These are phyloP conservation scores for Candida argentea DNA, from an alignment of 805 yeast genomes.

Conservation along the genomic window DNA sequence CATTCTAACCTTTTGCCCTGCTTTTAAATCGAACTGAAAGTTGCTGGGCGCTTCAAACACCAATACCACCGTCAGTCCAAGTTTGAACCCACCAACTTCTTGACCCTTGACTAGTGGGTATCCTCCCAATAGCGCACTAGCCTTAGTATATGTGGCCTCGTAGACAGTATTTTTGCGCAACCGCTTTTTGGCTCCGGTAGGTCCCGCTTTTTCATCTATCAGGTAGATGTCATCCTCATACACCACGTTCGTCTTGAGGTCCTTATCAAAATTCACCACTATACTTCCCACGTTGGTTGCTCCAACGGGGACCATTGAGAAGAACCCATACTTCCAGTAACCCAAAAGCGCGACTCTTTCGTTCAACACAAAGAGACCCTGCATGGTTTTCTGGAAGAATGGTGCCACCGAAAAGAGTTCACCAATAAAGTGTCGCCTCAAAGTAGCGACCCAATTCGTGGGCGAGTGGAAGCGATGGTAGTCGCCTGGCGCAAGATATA, in stretches of 20 bases:
- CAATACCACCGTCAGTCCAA: conserved; percentile 94
- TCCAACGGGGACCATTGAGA: conserved; percentile 98
- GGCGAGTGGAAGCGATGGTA: conserved; percentile 97
- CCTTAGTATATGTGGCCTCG: conserved; percentile 85
- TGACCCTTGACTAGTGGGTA: conserved; percentile 84
- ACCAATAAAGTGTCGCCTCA: conserved; percentile 92
- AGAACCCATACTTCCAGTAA: conserved; percentile 93
- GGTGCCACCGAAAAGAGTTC: conserved; percentile 95
- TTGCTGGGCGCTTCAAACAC: conserved; percentile 90
- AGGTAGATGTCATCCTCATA: conserved; percentile 39
- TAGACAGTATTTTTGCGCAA: conserved; percentile 72
- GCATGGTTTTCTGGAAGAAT: conserved; percentile 79
- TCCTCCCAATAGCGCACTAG: conserved; percentile 71
- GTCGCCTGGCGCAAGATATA: conserved; percentile 96
- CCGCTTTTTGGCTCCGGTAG: conserved; percentile 16
- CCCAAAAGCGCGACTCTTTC: conserved; percentile 95
- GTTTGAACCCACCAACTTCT: conserved; percentile 94
- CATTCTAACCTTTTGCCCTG: conserved; percentile 74
- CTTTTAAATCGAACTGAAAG: conserved; percentile 58
- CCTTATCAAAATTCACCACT: conserved; percentile 82
- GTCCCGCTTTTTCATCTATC: conserved; percentile 4
- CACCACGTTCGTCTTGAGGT: conserved; percentile 71
- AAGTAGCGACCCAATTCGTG: conserved; percentile 86
- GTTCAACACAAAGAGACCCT: conserved; percentile 80
- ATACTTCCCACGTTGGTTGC: conserved; percentile 98